These are phyloP conservation scores for Penstemon davidsonii DNA, from an alignment of 257 asterid species.

Conservation along the genomic window DNA sequence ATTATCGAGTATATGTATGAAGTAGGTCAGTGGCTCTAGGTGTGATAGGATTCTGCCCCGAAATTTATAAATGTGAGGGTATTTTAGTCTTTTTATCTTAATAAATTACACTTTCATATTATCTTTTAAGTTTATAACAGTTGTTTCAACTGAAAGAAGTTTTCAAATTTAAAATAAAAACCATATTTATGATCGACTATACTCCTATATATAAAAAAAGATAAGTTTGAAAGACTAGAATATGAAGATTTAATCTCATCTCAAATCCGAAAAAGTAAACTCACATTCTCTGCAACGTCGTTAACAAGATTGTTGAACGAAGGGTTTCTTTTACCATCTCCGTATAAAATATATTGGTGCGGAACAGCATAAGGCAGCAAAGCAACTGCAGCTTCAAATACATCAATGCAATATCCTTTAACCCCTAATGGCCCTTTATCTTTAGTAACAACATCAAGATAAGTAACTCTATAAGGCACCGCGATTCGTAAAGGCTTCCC, in stretches of 20 bases:
- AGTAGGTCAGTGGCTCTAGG: too few relatives aligned
- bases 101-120: too few relatives aligned
- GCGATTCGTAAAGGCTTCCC: slow-evolving; percentile 63
- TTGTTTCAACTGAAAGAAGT: too few relatives aligned
- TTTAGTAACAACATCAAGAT: slow-evolving; percentile 53
- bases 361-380: slow-evolving; percentile 71
- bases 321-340: slow-evolving; percentile 72
- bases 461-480: slow-evolving; percentile 59
- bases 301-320: slow-evolving; percentile 42
- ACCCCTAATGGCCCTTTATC: slow-evolving; percentile 66
- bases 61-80: not conserved
- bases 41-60: not conserved
- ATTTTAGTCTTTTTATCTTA: too few relatives aligned
- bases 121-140: too few relatives aligned
- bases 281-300: slow-evolving; percentile 53
- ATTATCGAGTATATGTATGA: too few relatives aligned
- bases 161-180: too few relatives aligned
- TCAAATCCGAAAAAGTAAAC: slow-evolving; percentile 25
- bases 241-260: too few relatives aligned
- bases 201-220: too few relatives aligned
- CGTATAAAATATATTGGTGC: slow-evolving; percentile 58
- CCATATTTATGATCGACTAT: too few relatives aligned
- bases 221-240: too few relatives aligned
- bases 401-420: slow-evolving; percentile 70
- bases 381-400: slow-evolving; percentile 72